These are phyloP conservation scores for Exophiala aquamarina DNA, from an alignment of 2,329 filamentous ascomycete genomes.

Conservation along the genomic window DNA sequence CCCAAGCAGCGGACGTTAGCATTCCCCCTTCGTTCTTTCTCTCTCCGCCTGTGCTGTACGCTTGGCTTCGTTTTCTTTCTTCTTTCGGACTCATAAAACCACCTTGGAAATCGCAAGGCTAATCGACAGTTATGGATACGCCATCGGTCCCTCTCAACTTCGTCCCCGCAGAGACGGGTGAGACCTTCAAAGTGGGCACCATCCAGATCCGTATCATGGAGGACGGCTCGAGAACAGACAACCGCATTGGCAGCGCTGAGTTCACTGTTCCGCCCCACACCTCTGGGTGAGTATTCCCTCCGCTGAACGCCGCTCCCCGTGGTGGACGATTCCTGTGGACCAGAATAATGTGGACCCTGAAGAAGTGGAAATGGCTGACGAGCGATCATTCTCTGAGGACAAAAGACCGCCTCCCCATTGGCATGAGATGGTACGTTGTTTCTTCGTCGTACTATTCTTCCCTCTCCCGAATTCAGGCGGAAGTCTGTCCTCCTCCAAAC, in stretches of 20 bases:
- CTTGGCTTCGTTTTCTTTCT: too few species aligned
- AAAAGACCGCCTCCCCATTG: slow-evolving; percentile 25
- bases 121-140: slow-evolving; percentile 18
- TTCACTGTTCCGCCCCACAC: slow-evolving; percentile 27
- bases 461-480: too few species aligned
- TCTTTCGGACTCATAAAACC: too few species aligned
- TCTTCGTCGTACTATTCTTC: background rate
- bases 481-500: too few species aligned
- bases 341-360: too few species aligned
- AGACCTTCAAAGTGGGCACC: slow-evolving; percentile 50
- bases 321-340: too few species aligned
- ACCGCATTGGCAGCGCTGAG: slow-evolving; percentile 23
- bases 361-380: background rate
- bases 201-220: slow-evolving; percentile 53
- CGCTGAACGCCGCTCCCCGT: too few species aligned
- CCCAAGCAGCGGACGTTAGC: too few species aligned
- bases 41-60: too few species aligned
- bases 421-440: slow-evolving; percentile 24
- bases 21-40: too few species aligned
- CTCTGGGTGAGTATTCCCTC: slow-evolving; percentile 22
- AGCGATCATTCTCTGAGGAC: background rate
- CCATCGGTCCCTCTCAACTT: slow-evolving; percentile 40
- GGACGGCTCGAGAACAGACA: slow-evolving; percentile 48
- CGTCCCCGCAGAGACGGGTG: slow-evolving; percentile 48
- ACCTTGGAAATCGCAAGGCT: too few species aligned